Evolutionary conservation across 139 green algal genomes (phyloP), one percentile per base, ranked within the genome.

Genomic region (Penium margaritaceum): DNA sequence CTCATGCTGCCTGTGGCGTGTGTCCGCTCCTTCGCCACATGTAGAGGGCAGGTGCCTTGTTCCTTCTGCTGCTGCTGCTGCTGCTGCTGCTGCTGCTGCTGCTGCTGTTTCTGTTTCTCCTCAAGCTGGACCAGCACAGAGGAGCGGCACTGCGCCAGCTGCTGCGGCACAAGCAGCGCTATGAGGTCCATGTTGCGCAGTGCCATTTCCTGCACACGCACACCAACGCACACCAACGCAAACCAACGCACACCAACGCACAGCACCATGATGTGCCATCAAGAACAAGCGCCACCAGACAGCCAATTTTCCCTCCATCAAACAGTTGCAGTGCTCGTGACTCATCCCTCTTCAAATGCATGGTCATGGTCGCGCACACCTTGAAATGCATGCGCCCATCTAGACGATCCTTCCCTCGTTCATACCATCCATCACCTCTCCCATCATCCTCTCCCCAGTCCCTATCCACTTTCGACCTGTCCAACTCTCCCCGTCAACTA

Each of bases 121-220:
- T 76, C 68, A 2, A 67, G 39, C 27, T 44, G 5, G 3, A 51
- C 32, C 47, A 67, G 19, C 32, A 70, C 41, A 19, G 39, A 2
- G 53, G 36, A 43, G 41, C 36, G 73, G 69, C 57, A 44, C 38
- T 71, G 34, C 30, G 38, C 33, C 44, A 63, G 69, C 41, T 44
- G 55, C 35, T 30, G 27, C 17, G 24, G 57, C 15, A 35, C 35
- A 33, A 51, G 7, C 60, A 5, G 66, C 44, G 92, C 53, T 29
- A 91, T 85, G 0, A 69, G 63, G 58, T 92, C 90, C 54, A 95
- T 66, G 75, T 95, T 96, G 32, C 71, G 71, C 0, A 92, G 38
- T 0, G 81, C 79, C 32, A 91, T 77, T 0, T 63, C 73, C 72
- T 63, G n/a, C 15, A 19, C 5, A 44, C 1, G 27, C 24, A 21